A percentile compares a stretch with the other conserved stretches of the same genome.
These are phyloP conservation scores for Rhytidiadelphus loreus DNA, from an alignment of 225 moss, liverwort and hornwort genomes.

Conservation along the genomic window DNA sequence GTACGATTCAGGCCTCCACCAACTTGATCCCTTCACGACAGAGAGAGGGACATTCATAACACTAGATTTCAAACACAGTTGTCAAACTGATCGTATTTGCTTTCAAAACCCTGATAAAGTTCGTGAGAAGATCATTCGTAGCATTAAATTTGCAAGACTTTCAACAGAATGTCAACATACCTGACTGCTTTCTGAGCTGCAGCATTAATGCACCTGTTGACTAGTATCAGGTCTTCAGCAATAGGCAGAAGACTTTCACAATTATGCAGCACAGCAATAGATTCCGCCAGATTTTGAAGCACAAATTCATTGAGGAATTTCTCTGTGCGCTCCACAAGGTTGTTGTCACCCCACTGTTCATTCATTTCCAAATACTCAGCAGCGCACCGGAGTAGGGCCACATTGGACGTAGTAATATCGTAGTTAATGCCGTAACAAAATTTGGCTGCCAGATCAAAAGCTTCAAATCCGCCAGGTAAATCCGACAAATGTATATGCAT, in stretches of 20 bases:
- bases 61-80: background rate
- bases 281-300: conserved; percentile 29
- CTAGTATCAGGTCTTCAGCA: conserved; percentile 31
- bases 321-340: conserved; percentile 33
- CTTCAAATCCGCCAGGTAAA: conserved; percentile 32
- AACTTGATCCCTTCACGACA: conserved; percentile 23
- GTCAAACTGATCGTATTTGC: background rate
- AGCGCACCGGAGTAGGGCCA: conserved; percentile 37
- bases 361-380: conserved; percentile 43
- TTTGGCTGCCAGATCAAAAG: conserved; percentile 41
- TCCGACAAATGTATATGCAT: conserved; percentile 13
- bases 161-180: background rate
- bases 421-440: conserved; percentile 35
- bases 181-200: conserved; percentile 30
- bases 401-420: conserved; percentile 35
- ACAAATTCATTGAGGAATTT: conserved; percentile 34
- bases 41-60: background rate
- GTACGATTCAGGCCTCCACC: conserved; percentile 19
- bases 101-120: background rate
- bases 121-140: background rate
- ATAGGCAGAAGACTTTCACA: conserved; percentile 26
- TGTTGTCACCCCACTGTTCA: conserved; percentile 26
- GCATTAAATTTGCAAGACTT: background rate
- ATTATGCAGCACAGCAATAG: conserved; percentile 32
- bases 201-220: conserved; percentile 32